phyloP scores from a whole-genome alignment of 1,284 basidiomycete species.

The Rhodotorula sp. region DNA sequence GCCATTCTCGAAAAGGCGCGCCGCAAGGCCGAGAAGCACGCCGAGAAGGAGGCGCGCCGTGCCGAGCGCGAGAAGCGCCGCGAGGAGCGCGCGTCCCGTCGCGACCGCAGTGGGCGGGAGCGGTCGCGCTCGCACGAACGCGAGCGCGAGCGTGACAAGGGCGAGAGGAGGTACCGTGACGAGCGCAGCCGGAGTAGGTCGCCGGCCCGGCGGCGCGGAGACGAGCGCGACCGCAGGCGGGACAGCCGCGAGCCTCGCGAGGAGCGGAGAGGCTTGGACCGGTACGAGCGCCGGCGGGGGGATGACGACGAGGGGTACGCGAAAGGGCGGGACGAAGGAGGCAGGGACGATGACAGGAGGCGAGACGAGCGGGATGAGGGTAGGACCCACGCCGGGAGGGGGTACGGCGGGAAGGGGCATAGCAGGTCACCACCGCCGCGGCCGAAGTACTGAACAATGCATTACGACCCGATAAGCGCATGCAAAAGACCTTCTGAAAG shows the following conservation, averaged over 20 bases:
- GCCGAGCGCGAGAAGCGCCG: constrained; percentile 12
- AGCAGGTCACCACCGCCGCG: neutral
- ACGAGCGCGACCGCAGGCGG: neutral
- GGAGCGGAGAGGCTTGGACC: neutral
- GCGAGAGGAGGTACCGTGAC: neutral
- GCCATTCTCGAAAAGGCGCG: constrained; percentile 27
- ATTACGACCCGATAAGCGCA: too few relatives aligned
- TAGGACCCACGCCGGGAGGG: neutral
- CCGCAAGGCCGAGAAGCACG: constrained; percentile 5
- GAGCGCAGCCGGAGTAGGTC: neutral
- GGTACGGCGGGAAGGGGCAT: neutral
- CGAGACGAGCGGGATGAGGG: neutral
- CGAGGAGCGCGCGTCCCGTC: constrained; percentile 5
- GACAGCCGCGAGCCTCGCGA: neutral
- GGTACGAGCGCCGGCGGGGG: neutral
- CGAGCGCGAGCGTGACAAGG: neutral
- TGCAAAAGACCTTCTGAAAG: too few relatives aligned
- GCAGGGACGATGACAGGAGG: neutral
- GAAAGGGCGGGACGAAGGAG: neutral
- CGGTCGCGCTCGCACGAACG: neutral
- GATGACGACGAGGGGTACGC: neutral
- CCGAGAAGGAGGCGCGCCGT: constrained; percentile 18
- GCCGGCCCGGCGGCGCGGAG: neutral
- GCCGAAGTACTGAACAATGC: neutral
- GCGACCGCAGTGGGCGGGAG: neutral